Conservation (phyloP, 2,329 filamentous ascomycete genomes). For the Coniochaeta prunicola region DNA sequence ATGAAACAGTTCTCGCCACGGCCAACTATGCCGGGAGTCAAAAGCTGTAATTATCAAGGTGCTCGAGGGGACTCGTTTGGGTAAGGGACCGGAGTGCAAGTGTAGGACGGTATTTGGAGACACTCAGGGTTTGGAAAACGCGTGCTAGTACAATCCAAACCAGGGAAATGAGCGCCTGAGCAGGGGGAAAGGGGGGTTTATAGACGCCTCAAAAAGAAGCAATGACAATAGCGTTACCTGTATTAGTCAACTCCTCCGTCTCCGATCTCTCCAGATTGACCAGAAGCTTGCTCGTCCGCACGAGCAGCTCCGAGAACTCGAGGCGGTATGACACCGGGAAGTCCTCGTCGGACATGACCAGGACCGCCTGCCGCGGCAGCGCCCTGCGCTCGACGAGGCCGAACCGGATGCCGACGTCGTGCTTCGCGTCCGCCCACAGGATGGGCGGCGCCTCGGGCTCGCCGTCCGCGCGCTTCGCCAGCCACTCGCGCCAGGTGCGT, state of each 20-base stretch:
- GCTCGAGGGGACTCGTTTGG: background rate
- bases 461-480: constrained; percentile 43
- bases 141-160: background rate
- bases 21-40: background rate
- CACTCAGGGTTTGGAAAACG: background rate
- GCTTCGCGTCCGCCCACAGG: constrained; percentile 60
- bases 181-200: constrained; percentile 7
- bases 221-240: constrained; percentile 62
- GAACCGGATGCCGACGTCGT: constrained; percentile 62
- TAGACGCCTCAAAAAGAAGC: constrained; percentile 30
- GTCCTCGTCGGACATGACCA: constrained; percentile 54
- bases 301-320: constrained; percentile 63
- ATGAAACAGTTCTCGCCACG: background rate
- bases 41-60: background rate
- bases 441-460: constrained; percentile 27
- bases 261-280: constrained; percentile 59
- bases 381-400: constrained; percentile 42
- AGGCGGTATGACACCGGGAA: constrained; percentile 62
- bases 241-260: constrained; percentile 48
- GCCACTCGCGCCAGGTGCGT: constrained; percentile 67
- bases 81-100: background rate
- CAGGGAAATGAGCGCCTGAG: background rate
- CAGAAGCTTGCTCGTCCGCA: constrained; percentile 57
- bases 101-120: background rate
- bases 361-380: constrained; percentile 32